phyloP scores from a whole-genome alignment of 2,329 filamentous ascomycete species.

The Xylaria multiplex region DNA sequence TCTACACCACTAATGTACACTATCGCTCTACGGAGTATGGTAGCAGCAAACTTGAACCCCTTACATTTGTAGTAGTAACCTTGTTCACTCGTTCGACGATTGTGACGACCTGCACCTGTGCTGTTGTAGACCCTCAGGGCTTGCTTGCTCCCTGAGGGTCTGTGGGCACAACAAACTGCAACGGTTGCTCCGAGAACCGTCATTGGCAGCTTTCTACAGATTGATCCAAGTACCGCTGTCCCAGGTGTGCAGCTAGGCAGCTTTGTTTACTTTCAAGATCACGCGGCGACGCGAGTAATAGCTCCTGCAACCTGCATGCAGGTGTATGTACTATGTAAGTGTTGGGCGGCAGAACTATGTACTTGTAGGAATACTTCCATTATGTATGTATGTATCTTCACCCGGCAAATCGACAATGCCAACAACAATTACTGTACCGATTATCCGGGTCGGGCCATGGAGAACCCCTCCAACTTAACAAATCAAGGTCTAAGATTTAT shows the following conservation, averaged over 20 bases:
- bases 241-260: not conserved
- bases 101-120: slow-evolving; percentile 24
- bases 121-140: slow-evolving; percentile 38
- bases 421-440: not conserved
- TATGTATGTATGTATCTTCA: no score
- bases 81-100: slow-evolving; percentile 12
- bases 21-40: not conserved
- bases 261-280: slow-evolving; percentile 43
- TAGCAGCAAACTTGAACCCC: slow-evolving; percentile 1
- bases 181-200: slow-evolving; percentile 25
- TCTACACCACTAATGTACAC: not conserved
- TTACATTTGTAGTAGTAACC: slow-evolving; percentile 2
- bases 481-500: not conserved
- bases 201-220: slow-evolving; percentile 38
- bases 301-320: slow-evolving; percentile 31
- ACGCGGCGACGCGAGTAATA: slow-evolving; percentile 32
- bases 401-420: not conserved
- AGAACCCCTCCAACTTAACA: no score
- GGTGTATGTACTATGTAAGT: not conserved
- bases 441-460: no score
- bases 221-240: slow-evolving; percentile 18
- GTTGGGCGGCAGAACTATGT: no score
- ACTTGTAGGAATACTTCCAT: no score
- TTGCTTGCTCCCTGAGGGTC: slow-evolving; percentile 3
- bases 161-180: slow-evolving; percentile 23